These are phyloP conservation scores for Schizosaccharomyces lindneri DNA, from an alignment of 805 yeast genomes.

Conservation along the genomic window DNA sequence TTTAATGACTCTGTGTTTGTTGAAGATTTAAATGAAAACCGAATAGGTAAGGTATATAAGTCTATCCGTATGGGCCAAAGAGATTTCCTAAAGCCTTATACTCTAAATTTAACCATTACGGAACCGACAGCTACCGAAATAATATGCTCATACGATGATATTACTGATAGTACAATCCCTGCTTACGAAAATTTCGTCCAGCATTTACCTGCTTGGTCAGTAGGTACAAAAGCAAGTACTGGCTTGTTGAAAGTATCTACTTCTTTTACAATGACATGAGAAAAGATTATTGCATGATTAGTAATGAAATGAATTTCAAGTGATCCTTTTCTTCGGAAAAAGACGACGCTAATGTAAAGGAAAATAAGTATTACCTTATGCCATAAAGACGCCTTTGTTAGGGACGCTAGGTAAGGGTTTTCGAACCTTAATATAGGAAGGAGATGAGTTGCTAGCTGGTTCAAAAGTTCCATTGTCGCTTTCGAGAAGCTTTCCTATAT, in stretches of 20 bases:
- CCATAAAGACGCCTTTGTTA: neutral
- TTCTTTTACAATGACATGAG: neutral
- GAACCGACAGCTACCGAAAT: neutral
- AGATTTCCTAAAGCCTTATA: neutral
- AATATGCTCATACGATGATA: neutral
- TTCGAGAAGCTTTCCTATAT: neutral
- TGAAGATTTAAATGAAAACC: neutral
- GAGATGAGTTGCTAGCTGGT: neutral
- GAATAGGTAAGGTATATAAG: neutral
- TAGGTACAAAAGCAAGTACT: neutral
- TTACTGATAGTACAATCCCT: neutral
- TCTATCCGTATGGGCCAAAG: neutral
- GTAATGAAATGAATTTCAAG: too few relatives aligned
- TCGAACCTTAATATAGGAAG: neutral
- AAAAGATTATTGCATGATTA: neutral
- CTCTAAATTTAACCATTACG: neutral
- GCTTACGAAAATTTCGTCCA: neutral
- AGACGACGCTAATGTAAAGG: too few relatives aligned
- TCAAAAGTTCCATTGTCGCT: neutral
- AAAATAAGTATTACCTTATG: too few relatives aligned
- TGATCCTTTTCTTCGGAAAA: too few relatives aligned
- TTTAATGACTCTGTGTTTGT: neutral
- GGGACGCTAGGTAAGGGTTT: neutral
- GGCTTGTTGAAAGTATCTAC: neutral
- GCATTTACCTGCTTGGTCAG: neutral